Conservation (phyloP, 2,329 filamentous ascomycete species). For the Penicillium sp. region DNA sequence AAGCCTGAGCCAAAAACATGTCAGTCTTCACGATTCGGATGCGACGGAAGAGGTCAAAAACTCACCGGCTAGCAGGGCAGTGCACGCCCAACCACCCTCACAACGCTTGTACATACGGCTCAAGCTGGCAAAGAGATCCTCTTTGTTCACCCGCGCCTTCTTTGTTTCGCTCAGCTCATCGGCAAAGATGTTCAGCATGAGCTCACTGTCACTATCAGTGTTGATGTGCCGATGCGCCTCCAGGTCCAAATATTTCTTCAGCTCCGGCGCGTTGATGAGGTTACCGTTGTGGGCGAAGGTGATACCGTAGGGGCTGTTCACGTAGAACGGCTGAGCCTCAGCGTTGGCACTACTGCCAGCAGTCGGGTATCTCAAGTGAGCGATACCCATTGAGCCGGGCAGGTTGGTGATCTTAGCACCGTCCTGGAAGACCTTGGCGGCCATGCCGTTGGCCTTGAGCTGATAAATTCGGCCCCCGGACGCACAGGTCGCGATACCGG, state of each 20-base stretch:
- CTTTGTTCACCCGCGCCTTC: constrained; percentile 74
- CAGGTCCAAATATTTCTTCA: constrained; percentile 69
- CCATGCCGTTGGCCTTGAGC: constrained; percentile 88
- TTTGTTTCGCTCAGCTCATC: constrained; percentile 76
- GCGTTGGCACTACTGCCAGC: constrained; percentile 79
- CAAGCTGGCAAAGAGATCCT: constrained; percentile 72
- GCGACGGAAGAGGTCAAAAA: not conserved
- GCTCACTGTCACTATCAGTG: constrained; percentile 82
- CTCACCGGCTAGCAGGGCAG: constrained; percentile 72
- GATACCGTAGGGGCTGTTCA: constrained; percentile 82
- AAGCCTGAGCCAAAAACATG: constrained; percentile 63
- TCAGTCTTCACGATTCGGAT: constrained; percentile 18
- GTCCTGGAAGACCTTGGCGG: constrained; percentile 78
- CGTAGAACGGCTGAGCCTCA: constrained; percentile 90
- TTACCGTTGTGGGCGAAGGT: constrained; percentile 85
- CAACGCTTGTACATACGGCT: constrained; percentile 70
- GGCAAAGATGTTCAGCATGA: constrained; percentile 86
- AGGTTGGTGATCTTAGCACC: constrained; percentile 70
- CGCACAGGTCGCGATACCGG: constrained; percentile 74
- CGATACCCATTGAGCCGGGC: constrained; percentile 82
- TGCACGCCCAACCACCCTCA: constrained; percentile 74
- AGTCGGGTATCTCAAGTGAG: constrained; percentile 85
- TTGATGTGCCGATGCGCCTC: constrained; percentile 85
- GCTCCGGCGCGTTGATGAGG: constrained; percentile 72
- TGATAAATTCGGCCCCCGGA: constrained; percentile 78